Evolutionary conservation across 2,329 filamentous ascomycete genomes (phyloP).

Genomic region (Elsinoe perseae): DNA sequence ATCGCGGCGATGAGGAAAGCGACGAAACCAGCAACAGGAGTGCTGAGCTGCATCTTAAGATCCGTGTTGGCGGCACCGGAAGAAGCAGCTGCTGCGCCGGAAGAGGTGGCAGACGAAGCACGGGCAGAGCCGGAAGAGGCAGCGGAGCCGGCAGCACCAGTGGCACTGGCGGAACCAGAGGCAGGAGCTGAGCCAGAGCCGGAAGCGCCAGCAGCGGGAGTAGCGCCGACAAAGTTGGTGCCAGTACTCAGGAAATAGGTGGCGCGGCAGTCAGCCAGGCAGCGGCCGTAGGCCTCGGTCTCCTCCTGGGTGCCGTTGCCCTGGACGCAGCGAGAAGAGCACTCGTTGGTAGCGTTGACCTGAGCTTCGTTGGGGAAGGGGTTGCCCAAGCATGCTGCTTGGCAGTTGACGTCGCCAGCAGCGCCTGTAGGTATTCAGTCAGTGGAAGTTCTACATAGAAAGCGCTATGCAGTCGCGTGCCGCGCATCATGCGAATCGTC

Average conservation of each 20-base stretch:
- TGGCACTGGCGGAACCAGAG: conserved; percentile 17
- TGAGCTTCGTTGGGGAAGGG: conserved; percentile 46
- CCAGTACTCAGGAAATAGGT: conserved; percentile 17
- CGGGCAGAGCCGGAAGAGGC: conserved; percentile 9
- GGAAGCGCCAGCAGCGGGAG: conserved; percentile 23
- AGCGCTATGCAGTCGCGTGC: conserved; percentile 2
- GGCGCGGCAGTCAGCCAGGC: conserved; percentile 39
- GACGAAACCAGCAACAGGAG: conserved; percentile 16
- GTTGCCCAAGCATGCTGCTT: conserved; percentile 44
- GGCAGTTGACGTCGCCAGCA: conserved; percentile 43
- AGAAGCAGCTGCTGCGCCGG: conserved; percentile 25
- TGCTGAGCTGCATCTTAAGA: conserved; percentile 13
- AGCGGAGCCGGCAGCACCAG: conserved; percentile 22
- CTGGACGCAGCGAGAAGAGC: conserved; percentile 47
- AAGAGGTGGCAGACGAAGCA: conserved; percentile 21
- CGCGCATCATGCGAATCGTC: neutral
- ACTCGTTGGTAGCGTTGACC: conserved; percentile 45
- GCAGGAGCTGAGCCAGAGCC: conserved; percentile 20
- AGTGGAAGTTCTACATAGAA: neutral
- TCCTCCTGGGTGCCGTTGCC: conserved; percentile 42
- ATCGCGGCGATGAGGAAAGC: conserved; percentile 17
- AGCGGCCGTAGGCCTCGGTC: conserved; percentile 40
- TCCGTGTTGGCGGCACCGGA: conserved; percentile 10
- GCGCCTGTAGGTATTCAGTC: conserved; percentile 35
- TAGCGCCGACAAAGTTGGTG: conserved; percentile 18